Evolutionary conservation across 768 basidiomycete species (phyloP).

Genomic region (Tricholoma hemisulphureum): DNA sequence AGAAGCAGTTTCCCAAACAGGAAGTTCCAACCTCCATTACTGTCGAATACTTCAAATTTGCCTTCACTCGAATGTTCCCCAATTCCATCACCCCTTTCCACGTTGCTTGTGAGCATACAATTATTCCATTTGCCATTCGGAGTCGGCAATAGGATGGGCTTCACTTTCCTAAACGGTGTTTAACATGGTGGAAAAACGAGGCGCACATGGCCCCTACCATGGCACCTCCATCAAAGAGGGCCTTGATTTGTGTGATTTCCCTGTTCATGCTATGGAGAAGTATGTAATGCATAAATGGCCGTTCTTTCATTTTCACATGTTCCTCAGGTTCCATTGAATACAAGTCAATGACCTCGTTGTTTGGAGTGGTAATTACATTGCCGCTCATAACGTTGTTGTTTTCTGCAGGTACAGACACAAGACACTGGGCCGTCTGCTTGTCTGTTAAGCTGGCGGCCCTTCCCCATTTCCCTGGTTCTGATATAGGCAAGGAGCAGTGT

Average conservation of each 20-base stretch:
- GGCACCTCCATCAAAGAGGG: slow-evolving; percentile 30
- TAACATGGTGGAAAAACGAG: slow-evolving; percentile 11
- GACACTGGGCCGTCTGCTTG: not conserved
- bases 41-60: slow-evolving; percentile 24
- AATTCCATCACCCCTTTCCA: slow-evolving; percentile 22
- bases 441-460: no score
- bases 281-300: slow-evolving; percentile 22
- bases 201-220: slow-evolving; percentile 27
- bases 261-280: slow-evolving; percentile 13
- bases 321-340: not conserved
- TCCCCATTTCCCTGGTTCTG: no score
- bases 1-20: slow-evolving; percentile 31
- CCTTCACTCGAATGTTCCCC: slow-evolving; percentile 2
- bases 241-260: slow-evolving; percentile 13
- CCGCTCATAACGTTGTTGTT: no score
- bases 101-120: slow-evolving; percentile 14
- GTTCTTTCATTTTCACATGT: no score
- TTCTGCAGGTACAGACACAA: not conserved
- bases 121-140: slow-evolving; percentile 31
- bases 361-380: no score
- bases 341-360: not conserved
- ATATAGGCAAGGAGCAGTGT: not conserved
- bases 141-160: slow-evolving; percentile 17
- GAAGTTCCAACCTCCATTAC: slow-evolving; percentile 24
- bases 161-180: slow-evolving; percentile 8